Evolutionary conservation across 768 basidiomycete genomes (phyloP), one percentile per base, ranked within the genome.

Genomic region (Boletus eberwhitei): DNA sequence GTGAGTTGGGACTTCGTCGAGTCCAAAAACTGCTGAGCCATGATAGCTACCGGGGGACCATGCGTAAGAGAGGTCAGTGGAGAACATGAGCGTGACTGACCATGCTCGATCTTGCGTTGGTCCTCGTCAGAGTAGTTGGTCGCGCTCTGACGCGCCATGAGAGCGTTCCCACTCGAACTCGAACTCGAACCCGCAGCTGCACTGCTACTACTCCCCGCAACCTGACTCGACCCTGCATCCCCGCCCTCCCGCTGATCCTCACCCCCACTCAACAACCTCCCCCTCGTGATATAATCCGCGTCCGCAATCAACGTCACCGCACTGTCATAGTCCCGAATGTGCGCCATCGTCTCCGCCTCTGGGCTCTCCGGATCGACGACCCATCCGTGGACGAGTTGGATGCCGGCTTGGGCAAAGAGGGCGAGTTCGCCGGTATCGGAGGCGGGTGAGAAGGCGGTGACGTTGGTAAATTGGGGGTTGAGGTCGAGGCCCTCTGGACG

Each of bases 341-440:
- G 74, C 32, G 76, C 63, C 36, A 93, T 71, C 0, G 80, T 80
- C 0, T 60, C 59, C 11, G 81, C 78, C 65, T 91, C 90, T 0
- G 77, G 71, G 53, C 82, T 83, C 3, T 75, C 77, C 0, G 71
- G 71, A 32, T 71, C 61, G 24, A 70, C 70, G 46, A 71, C 67
- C 94, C 94, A 97, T 1, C 94, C 94, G 54, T 96, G 93, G 2
- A 93, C 84, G 38, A 97, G 83, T 6, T 81, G 73, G 41, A 96
- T 90, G 9, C 85, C 85, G 0, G 85, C 88, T 41, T 90, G 85
- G n/a, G 85, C 75, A 63, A 97, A 97, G 8, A 97, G 80, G 54
- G 88, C 83, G 41, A 97, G 80, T 64, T 91, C 94, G 2, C 90
- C 92, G 0, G 83, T 83, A 29, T 78, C 77, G 1, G 79, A 81